phyloP scores from a whole-genome alignment of 2,329 filamentous ascomycete species.

The Tolypocladium guangdongense region DNA sequence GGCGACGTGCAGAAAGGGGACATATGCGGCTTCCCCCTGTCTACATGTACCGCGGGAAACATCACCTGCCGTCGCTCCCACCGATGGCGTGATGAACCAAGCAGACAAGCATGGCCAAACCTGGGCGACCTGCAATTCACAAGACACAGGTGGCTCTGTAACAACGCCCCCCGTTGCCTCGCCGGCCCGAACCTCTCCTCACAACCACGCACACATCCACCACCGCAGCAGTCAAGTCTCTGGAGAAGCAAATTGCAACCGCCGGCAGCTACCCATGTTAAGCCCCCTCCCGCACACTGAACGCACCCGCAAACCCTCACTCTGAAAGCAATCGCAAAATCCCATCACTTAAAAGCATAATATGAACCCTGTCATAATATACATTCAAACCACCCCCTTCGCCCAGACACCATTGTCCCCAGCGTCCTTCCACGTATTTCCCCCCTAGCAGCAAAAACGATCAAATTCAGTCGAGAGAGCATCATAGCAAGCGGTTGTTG shows the following conservation, averaged over 20 bases:
- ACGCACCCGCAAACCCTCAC: not conserved
- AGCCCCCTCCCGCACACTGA: not conserved
- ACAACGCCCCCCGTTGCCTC: too few species aligned
- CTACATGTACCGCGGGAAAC: too few species aligned
- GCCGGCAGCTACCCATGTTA: not conserved
- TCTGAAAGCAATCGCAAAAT: not conserved
- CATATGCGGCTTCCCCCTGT: too few species aligned
- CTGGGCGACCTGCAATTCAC: too few species aligned
- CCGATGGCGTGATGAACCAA: too few species aligned
- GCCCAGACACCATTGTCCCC: not conserved
- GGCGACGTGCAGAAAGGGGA: too few species aligned
- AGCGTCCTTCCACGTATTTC: not conserved
- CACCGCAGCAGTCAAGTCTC: not conserved
- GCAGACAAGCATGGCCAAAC: too few species aligned
- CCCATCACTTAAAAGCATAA: not conserved
- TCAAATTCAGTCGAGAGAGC: not conserved
- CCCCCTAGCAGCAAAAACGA: not conserved
- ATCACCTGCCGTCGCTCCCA: too few species aligned
- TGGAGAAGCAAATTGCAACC: not conserved
- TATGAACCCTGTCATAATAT: not conserved
- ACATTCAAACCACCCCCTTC: not conserved
- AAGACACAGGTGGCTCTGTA: too few species aligned
- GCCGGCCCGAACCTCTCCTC: too few species aligned
- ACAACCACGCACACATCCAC: too few species aligned
- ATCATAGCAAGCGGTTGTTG: not conserved